Conservation (phyloP, 495 filamentous ascomycete species). For the Neurospora intermedia region DNA sequence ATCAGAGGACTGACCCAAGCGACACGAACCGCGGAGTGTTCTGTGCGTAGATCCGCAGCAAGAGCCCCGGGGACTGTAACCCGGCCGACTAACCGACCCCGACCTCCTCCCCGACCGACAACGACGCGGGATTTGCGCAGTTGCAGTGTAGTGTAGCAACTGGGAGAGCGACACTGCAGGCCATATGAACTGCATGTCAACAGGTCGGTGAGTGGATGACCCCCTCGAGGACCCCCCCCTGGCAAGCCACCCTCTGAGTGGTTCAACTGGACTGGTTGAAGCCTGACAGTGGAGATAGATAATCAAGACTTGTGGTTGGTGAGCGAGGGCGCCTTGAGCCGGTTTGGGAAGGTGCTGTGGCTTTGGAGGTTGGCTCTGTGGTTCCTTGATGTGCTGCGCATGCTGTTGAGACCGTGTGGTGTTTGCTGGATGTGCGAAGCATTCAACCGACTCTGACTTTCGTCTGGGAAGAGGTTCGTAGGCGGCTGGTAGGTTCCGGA, state of each 20-base stretch:
- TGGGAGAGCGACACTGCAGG: not conserved
- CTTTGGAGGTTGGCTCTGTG: not conserved
- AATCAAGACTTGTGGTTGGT: not conserved
- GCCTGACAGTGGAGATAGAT: not conserved
- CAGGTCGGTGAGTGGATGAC: not conserved
- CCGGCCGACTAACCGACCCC: not conserved
- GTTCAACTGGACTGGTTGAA: not conserved
- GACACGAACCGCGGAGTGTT: not conserved
- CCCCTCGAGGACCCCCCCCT: not conserved
- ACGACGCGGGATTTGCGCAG: not conserved
- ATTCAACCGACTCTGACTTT: not conserved
- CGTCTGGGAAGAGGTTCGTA: not conserved
- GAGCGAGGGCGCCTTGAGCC: not conserved
- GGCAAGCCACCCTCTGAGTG: not conserved
- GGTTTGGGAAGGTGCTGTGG: not conserved
- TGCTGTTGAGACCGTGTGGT: not conserved
- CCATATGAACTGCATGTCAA: not conserved
- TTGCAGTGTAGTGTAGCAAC: not conserved
- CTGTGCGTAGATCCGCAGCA: not conserved
- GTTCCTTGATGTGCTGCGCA: not conserved
- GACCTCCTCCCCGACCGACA: not conserved
- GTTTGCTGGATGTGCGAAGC: not conserved
- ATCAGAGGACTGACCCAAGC: not conserved
- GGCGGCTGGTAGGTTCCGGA: not conserved
- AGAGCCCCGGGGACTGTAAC: not conserved